Evolutionary conservation across 169 alveolate species (phyloP).

Genomic region (Eimeria maxima): DNA sequence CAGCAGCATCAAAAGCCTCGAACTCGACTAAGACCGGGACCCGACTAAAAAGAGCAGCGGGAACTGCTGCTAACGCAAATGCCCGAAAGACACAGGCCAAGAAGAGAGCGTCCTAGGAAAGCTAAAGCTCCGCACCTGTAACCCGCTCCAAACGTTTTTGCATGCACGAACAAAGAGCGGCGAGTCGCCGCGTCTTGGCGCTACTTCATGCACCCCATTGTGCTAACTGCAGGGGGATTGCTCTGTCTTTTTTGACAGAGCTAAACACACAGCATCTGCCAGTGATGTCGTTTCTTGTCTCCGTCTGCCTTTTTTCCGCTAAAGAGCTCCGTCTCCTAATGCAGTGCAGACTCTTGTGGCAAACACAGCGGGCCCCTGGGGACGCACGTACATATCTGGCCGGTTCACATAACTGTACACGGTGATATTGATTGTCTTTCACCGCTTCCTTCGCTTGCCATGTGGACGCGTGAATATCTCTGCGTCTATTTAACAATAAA

Average conservation of each 20-base stretch:
- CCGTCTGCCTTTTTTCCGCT: not conserved
- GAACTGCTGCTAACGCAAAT: not conserved
- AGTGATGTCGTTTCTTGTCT: too few species aligned
- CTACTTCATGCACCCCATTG: not conserved
- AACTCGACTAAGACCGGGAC: constrained; percentile 39
- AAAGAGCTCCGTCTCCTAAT: not conserved
- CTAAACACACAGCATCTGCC: too few species aligned
- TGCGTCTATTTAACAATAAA: not conserved
- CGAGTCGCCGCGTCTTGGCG: not conserved
- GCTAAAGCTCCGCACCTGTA: not conserved
- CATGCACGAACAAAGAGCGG: not conserved
- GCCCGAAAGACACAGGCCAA: not conserved
- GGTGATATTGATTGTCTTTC: not conserved
- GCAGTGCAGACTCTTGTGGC: not conserved
- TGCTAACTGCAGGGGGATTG: too few species aligned
- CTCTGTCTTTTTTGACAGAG: not conserved
- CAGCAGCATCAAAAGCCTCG: constrained; percentile 19
- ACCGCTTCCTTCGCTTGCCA: not conserved
- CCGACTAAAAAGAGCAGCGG: constrained; percentile 46
- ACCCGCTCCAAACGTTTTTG: not conserved
- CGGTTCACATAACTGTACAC: not conserved
- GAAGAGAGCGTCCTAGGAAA: not conserved
- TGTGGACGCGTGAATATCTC: not conserved
- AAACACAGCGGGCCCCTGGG: not conserved
- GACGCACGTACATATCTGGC: not conserved